phyloP scores from a whole-genome alignment of 2,329 filamentous ascomycete genomes.

The Botrytis byssoidea region DNA sequence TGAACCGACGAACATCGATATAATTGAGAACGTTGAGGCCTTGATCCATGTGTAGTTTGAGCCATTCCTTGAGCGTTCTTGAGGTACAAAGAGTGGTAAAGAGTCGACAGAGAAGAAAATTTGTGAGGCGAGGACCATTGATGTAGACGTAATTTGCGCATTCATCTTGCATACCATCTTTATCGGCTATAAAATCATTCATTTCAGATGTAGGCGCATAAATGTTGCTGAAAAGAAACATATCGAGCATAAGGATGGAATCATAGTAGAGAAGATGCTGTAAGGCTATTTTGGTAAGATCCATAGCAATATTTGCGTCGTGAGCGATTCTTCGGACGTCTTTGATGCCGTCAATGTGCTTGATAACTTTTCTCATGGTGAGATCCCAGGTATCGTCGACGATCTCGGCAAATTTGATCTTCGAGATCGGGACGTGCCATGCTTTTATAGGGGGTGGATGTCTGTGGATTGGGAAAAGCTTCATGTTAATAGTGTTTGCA shows the following conservation, averaged over 20 bases:
- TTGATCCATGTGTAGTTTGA: constrained; percentile 67
- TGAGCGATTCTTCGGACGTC: constrained; percentile 85
- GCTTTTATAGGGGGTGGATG: constrained; percentile 75
- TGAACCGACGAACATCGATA: constrained; percentile 85
- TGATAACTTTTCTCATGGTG: constrained; percentile 75
- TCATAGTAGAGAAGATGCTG: constrained; percentile 92
- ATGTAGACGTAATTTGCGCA: constrained; percentile 74
- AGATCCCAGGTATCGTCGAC: constrained; percentile 71
- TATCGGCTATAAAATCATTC: constrained; percentile 73
- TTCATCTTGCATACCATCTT: constrained; percentile 75
- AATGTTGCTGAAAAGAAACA: constrained; percentile 90
- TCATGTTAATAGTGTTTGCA: constrained; percentile 93
- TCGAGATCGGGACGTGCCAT: constrained; percentile 86
- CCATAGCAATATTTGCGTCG: constrained; percentile 80
- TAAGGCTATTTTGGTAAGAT: constrained; percentile 80
- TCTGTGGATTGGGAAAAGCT: constrained; percentile 81
- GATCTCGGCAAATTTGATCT: constrained; percentile 62
- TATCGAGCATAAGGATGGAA: constrained; percentile 83
- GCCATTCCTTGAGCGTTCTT: constrained; percentile 83
- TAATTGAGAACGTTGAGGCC: constrained; percentile 66
- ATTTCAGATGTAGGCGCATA: constrained; percentile 82
- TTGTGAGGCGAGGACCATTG: constrained; percentile 44
- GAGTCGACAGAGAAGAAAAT: constrained; percentile 72
- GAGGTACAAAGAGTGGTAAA: constrained; percentile 84
- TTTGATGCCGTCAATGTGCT: constrained; percentile 86